Base-by-base conservation (phyloP, 345 rosid genomes). In the Aethionema arabicum region DNA sequence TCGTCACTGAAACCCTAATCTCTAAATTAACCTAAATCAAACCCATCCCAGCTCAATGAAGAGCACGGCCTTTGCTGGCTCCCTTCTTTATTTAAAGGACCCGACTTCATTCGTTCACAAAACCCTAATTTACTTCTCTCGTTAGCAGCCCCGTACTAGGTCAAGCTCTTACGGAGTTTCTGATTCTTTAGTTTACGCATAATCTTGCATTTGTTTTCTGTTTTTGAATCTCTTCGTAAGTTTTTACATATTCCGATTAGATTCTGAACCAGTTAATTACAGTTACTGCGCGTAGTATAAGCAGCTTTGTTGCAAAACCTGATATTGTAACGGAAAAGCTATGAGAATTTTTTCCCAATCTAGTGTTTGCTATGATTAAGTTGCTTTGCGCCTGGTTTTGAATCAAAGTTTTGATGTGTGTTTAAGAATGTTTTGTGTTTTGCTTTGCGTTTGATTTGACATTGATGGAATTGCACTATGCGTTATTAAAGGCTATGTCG, bases 391-490 rank as follows among this genome's bases (percentile, higher is more conserved):
- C 27, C 2, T 21, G 27, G 7, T 2, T 35, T 35, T 35, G 38
- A 35, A 35, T 35, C 38, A 5, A 35, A 5, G 4, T 35, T 8
- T 35, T 4, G 1, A 8, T 5, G 6, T 35, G 38, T 35, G 37
- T 5, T 35, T 35, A 35, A 35, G 27, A 21, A 21, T 21, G 27
- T 3, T 35, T 33, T 0, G 3, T 5, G 14, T 5, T 37, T 16
- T 55, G 43, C 6, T 27, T 1, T 14, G 27, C 27, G 16, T 60
- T 33, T 15, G 16, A 3, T 0, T 16, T 11, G 0, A 35, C 35
- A 21, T 36, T 16, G 45, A 4, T 33, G 0, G 27, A 7, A 4
- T 42, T 58, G 73, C 73, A 69, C 73, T 42, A 7, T 31, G 63
- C n/a, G n/a, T n/a, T 32, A 5, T 45, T 4, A 1, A 53, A 37